phyloP scores from a whole-genome alignment of 2,329 filamentous ascomycete genomes.

The Paecilomyces formosus region DNA sequence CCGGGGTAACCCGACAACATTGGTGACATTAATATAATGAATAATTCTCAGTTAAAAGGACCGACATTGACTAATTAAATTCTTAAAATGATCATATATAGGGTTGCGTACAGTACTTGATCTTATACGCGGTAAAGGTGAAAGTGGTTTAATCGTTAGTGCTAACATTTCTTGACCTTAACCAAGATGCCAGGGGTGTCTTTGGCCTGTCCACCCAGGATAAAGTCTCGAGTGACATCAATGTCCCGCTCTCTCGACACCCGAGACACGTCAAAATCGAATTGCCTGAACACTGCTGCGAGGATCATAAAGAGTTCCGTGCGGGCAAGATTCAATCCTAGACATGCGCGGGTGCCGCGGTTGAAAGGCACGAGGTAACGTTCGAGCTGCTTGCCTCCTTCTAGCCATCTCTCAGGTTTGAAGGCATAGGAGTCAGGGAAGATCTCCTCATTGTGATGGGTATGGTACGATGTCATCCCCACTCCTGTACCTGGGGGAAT shows the following conservation, averaged over 20 bases:
- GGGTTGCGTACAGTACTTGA: no score
- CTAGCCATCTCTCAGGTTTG: constrained; percentile 19
- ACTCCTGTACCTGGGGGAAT: constrained; percentile 17
- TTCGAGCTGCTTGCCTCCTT: constrained; percentile 14
- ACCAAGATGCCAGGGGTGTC: not conserved
- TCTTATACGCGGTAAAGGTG: no score
- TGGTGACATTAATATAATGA: not conserved
- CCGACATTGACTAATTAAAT: not conserved
- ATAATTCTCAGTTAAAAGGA: not conserved
- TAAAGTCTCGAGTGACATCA: not conserved
- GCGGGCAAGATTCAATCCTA: constrained; percentile 33
- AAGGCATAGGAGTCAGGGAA: constrained; percentile 18
- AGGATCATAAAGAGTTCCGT: constrained; percentile 23
- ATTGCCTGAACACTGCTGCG: constrained; percentile 4
- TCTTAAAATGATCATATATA: no score
- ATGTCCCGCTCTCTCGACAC: constrained; percentile 4
- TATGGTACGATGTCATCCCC: constrained; percentile 18
- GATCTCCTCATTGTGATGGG: constrained; percentile 18
- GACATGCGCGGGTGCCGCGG: constrained; percentile 27
- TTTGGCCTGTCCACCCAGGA: not conserved
- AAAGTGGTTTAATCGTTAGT: not conserved
- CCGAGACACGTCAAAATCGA: constrained; percentile 5
- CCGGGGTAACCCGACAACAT: not conserved
- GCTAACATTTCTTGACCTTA: not conserved
- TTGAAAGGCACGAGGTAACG: constrained; percentile 15